phyloP scores from a whole-genome alignment of 2,329 filamentous ascomycete species.

The Pleomassaria siparia region DNA sequence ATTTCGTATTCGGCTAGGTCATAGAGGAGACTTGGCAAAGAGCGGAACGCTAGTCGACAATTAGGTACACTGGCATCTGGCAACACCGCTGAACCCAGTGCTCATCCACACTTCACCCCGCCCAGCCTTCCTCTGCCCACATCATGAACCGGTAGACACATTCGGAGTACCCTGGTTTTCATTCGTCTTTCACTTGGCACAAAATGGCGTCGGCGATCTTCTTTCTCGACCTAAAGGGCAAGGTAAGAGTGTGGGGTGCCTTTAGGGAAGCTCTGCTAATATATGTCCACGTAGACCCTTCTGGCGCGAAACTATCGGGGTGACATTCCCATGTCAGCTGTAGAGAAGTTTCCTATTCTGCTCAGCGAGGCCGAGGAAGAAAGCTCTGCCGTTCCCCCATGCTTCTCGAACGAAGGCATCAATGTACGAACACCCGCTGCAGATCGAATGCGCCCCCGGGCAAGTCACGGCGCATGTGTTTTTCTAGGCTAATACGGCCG shows the following conservation, averaged over 20 bases:
- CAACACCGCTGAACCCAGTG: neutral
- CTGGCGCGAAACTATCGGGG: constrained; percentile 97
- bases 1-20: neutral
- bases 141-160: constrained; percentile 22
- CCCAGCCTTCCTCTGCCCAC: constrained; percentile 9
- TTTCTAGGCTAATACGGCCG: constrained; percentile 3
- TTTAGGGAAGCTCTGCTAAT: constrained; percentile 28
- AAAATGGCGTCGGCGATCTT: constrained; percentile 96
- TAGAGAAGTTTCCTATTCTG: constrained; percentile 95
- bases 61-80: too few relatives aligned
- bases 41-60: neutral
- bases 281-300: constrained; percentile 70
- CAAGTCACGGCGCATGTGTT: neutral
- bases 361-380: constrained; percentile 99
- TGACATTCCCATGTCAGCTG: constrained; percentile 98
- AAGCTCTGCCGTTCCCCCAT: constrained; percentile 93
- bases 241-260: constrained; percentile 61
- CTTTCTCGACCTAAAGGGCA: constrained; percentile 99
- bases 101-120: constrained; percentile 7
- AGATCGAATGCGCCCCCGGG: neutral
- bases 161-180: constrained; percentile 3
- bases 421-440: constrained; percentile 63
- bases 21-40: neutral
- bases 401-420: constrained; percentile 98
- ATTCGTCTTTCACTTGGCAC: constrained; percentile 6